These are phyloP conservation scores for Phascolomyces articulosus DNA, from an alignment of 371 early-diverging fungal species.

Conservation along the genomic window DNA sequence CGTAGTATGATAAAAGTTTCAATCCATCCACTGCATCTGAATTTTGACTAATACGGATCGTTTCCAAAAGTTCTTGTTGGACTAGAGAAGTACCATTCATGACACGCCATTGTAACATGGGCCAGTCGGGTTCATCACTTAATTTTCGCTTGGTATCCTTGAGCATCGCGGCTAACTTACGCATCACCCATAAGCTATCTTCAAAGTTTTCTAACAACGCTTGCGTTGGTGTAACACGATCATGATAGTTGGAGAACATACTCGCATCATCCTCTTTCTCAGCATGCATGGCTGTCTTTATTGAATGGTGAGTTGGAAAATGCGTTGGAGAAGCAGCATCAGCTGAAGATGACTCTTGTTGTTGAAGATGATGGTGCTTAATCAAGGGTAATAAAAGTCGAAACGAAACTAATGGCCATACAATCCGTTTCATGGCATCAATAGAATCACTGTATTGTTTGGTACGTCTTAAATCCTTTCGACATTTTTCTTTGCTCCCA, in stretches of 20 bases:
- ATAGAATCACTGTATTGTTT: constrained; percentile 39
- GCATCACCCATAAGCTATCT: constrained; percentile 21
- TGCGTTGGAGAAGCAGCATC: no score
- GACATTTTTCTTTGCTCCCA: constrained; percentile 19
- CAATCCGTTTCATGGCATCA: constrained; percentile 37
- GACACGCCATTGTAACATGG: constrained; percentile 8
- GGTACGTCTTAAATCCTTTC: constrained; percentile 26
- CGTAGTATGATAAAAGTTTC: constrained; percentile 24
- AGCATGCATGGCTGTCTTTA: no score
- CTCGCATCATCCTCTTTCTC: no score
- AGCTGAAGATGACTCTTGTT: no score
- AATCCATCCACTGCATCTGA: constrained; percentile 12
- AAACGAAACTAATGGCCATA: constrained; percentile 41
- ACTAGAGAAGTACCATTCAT: constrained; percentile 9
- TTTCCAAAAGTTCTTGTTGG: constrained; percentile 15
- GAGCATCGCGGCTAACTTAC: constrained; percentile 18
- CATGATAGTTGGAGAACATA: neutral
- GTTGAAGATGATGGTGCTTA: neutral
- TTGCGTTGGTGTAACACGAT: constrained; percentile 14
- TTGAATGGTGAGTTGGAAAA: no score
- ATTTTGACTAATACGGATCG: constrained; percentile 6
- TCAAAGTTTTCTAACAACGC: constrained; percentile 19
- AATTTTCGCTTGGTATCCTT: constrained; percentile 15
- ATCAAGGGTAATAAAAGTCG: constrained; percentile 33
- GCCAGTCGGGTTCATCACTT: constrained; percentile 22